A percentile compares a stretch with the other conserved stretches of the same genome.
phyloP scores from a whole-genome alignment of 1,284 basidiomycete species.

The Cryptococcus amylolentus region DNA sequence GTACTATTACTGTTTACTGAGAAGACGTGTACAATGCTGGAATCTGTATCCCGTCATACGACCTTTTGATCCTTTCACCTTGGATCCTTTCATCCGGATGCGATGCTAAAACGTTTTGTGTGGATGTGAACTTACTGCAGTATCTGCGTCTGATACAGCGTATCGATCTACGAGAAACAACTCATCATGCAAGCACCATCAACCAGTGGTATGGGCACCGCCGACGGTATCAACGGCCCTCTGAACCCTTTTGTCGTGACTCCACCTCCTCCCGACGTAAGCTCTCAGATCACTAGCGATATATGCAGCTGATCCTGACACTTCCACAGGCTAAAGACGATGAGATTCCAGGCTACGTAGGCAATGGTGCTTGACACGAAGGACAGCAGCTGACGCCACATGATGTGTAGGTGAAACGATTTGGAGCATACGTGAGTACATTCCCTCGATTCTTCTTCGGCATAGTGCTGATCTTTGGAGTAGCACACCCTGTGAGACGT shows the following conservation, averaged over 20 bases:
- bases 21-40: background rate
- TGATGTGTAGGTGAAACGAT: slow-evolving; percentile 24
- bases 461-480: background rate
- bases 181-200: slow-evolving; percentile 24
- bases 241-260: slow-evolving; percentile 34
- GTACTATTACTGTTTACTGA: background rate
- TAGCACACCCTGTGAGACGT: slow-evolving; percentile 32
- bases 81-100: too few relatives aligned
- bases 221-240: slow-evolving; percentile 28
- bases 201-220: slow-evolving; percentile 3
- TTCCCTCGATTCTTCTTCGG: background rate
- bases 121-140: too few relatives aligned
- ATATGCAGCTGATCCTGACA: background rate
- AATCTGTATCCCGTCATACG: too few relatives aligned
- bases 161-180: background rate
- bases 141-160: background rate
- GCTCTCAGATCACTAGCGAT: slow-evolving; percentile 2
- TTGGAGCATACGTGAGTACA: slow-evolving; percentile 39
- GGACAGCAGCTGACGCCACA: background rate
- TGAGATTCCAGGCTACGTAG: slow-evolving; percentile 39
- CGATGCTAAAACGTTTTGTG: too few relatives aligned
- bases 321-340: slow-evolving; percentile 29
- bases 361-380: background rate
- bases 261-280: slow-evolving; percentile 32
- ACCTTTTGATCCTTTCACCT: too few relatives aligned